Base-by-base conservation (phyloP, 306 rosid species). In the Trifolium pratense region DNA sequence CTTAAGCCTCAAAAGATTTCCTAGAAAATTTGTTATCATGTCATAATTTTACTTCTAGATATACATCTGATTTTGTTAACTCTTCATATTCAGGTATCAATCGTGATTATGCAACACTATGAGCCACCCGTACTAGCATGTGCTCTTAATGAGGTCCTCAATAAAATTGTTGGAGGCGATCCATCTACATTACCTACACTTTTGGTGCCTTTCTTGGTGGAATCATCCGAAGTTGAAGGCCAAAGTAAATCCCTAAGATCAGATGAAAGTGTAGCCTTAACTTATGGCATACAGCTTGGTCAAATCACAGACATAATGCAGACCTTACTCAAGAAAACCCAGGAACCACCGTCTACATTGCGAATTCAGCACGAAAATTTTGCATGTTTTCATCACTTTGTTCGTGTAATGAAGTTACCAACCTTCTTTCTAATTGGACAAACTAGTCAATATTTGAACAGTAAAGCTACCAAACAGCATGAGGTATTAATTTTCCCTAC, bases 61-160 rank as follows among this genome's bases (percentile, higher is more conserved):
- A 10, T 48, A 46, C 32, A 64, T 69, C 52, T 31, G 59, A 74
- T 78, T 68, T 64, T 62, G 53, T 34, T 46, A 39, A 55, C 67
- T 74, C 57, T 68, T 66, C 70, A 36, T 74, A 46, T 74, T 76
- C 87, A 92, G 97, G 90, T 89, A 20, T 88, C 96, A 7, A 16
- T 89, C 59, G 71, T 92, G 80, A 79, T 83, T 57, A 69, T 92
- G 90, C 84, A 88, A 80, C 81, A 66, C 68, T 84, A 84, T 43
- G 96, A 85, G 73, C 86, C 92, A 21, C 97, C 98, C 14, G 59
- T 85, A 51, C 87, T 90, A 60, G 89, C 87, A 46, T 90, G 98
- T 59, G 96, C 92, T 56, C 63, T 92, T 39, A 81, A 83, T 70
- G 96, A 90, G 84, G 83, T 90, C 60, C 89, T 92, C 1, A 57